Evolutionary conservation across 1,284 basidiomycete genomes (phyloP), one percentile per base, ranked within the genome.

Genomic region (Rhodotorula mucilaginosa): DNA sequence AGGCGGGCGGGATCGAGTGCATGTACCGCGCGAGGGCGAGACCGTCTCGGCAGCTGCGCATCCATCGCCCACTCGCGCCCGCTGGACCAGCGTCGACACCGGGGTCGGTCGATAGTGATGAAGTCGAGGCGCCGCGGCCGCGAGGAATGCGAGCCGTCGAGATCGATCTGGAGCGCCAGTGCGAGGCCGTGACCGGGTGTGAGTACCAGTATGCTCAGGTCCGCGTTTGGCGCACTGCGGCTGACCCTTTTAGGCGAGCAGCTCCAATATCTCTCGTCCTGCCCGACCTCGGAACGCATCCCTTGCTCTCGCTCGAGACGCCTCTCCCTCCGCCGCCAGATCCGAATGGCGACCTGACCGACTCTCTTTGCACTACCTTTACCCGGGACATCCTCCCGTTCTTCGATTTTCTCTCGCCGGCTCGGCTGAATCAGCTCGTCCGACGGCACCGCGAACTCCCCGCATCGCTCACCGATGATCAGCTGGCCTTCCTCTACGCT

Each of bases 191-290:
- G 8, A 67, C 65, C 4, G 65, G 65, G 8, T 29, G 58, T 59
- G 39, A 52, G 64, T 59, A 2, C 23, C 3, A n/a, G 10, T 6
- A 29, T 12, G 34, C 19, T 7, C 26, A 34, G 12, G 46, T 23
- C 6, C 21, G 34, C 13, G 31, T 0, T 15, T 21, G 5, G 21
- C 26, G 0, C 13, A 56, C 3, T 52, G 2, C 15, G 18, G 21
- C 31, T 6, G 34, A 58, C 6, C 7, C 58, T 34, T 34, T 34
- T 34, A 6, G 34, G 4, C 8, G 39, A 13, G 15, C 56, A 65
- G 64, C 31, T 13, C 15, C 64, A 18, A 67, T 67, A 44, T 67
- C 65, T 7, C 65, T 67, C 29, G 23, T 29, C 21, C 59, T 67
- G 1, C 65, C 65, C 26, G 65, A 67, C 13, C 16, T 39, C 29